These are phyloP conservation scores for Coriolopsis trogii DNA, from an alignment of 1,284 basidiomycete species.

Conservation along the genomic window DNA sequence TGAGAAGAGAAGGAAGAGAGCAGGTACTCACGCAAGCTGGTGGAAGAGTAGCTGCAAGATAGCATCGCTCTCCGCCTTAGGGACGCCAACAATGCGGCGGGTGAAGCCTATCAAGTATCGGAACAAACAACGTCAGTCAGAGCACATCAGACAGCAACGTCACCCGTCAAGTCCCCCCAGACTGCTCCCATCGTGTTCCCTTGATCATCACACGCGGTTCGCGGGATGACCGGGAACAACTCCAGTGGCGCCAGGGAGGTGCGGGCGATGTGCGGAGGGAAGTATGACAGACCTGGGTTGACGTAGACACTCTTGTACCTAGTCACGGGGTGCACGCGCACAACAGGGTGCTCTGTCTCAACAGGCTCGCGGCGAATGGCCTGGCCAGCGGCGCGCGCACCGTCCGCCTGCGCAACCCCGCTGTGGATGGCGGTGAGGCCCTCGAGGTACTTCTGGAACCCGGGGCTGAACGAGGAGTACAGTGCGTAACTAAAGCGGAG, in stretches of 20 bases:
- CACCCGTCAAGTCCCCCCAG: too few species aligned
- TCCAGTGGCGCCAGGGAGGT: slow-evolving; percentile 27
- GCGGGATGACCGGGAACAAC: too few species aligned
- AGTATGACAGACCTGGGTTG: slow-evolving; percentile 53
- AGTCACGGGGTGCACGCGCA: slow-evolving; percentile 78
- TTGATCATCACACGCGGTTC: too few species aligned
- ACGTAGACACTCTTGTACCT: slow-evolving; percentile 82
- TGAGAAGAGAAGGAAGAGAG: neutral
- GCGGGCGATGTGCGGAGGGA: neutral
- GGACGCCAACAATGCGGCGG: slow-evolving; percentile 71
- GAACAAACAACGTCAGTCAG: neutral
- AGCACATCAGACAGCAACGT: too few species aligned
- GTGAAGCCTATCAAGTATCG: slow-evolving; percentile 56
- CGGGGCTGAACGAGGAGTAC: slow-evolving; percentile 72
- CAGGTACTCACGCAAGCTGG: slow-evolving; percentile 46
- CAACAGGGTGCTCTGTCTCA: slow-evolving; percentile 70
- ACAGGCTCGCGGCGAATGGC: slow-evolving; percentile 68
- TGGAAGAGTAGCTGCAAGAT: slow-evolving; percentile 73
- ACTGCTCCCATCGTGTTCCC: too few species aligned
- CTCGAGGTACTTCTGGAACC: slow-evolving; percentile 69
- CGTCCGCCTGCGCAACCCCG: slow-evolving; percentile 68
- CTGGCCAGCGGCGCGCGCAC: slow-evolving; percentile 63
- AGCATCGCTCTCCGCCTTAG: slow-evolving; percentile 79
- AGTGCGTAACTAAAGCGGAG: slow-evolving; percentile 52
- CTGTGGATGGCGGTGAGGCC: slow-evolving; percentile 69